phyloP scores from a whole-genome alignment of 805 yeast species.

The Barnettozyma siamensis region DNA sequence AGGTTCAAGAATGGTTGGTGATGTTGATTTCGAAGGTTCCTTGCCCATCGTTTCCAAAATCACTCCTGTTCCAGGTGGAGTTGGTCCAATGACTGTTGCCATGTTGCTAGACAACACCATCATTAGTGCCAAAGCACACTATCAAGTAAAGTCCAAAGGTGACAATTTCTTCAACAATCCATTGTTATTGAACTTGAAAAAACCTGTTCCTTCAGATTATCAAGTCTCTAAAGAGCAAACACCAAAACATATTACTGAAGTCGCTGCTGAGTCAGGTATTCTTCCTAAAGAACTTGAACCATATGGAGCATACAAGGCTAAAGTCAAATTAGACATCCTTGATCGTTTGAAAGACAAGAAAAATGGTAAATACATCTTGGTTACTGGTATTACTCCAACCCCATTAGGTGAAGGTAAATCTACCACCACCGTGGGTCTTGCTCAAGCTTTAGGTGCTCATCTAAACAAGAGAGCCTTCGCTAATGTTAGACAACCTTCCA shows the following conservation, averaged over 20 bases:
- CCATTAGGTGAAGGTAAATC: slow-evolving; percentile 85
- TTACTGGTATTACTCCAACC: slow-evolving; percentile 82
- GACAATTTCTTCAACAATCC: slow-evolving; percentile 33
- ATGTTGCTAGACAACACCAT: slow-evolving; percentile 70
- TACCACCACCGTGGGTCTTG: slow-evolving; percentile 77
- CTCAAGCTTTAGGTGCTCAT: slow-evolving; percentile 77
- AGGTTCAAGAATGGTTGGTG: slow-evolving; percentile 73
- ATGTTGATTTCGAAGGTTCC: slow-evolving; percentile 60
- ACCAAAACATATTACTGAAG: slow-evolving; percentile 63
- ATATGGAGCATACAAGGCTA: slow-evolving; percentile 72
- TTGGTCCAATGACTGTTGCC: slow-evolving; percentile 90
- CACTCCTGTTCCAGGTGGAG: slow-evolving; percentile 93
- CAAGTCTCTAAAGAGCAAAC: slow-evolving; percentile 72
- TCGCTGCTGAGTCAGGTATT: slow-evolving; percentile 67
- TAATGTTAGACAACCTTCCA: slow-evolving; percentile 80
- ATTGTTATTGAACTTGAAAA: slow-evolving; percentile 47
- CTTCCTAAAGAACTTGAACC: slow-evolving; percentile 65
- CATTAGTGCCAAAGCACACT: slow-evolving; percentile 53
- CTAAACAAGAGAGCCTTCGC: slow-evolving; percentile 65
- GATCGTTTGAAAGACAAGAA: slow-evolving; percentile 53
- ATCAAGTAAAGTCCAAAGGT: slow-evolving; percentile 21
- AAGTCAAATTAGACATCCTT: slow-evolving; percentile 58
- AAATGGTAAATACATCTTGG: slow-evolving; percentile 69
- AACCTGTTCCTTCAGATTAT: slow-evolving; percentile 77
- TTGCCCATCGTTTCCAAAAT: slow-evolving; percentile 50